A percentile compares a stretch with the other conserved stretches of the same genome.
Conservation (phyloP, 169 alveolate species). For the Plasmodium knowlesi region DNA sequence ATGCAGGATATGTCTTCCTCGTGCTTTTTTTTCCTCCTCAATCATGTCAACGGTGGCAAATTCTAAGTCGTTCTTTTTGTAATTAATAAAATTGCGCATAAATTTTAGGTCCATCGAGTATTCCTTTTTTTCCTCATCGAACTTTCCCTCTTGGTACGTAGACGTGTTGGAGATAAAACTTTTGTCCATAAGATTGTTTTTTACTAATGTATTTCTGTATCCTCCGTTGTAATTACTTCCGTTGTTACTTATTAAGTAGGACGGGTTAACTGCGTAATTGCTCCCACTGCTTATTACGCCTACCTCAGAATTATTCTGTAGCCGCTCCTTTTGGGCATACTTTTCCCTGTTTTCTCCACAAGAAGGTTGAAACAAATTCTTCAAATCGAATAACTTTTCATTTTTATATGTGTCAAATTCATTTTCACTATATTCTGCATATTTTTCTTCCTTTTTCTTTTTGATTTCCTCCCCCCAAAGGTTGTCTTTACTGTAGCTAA, state of each 20-base stretch:
- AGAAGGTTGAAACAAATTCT: background rate
- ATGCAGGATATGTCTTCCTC: conserved; percentile 4
- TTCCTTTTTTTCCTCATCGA: conserved; percentile 7
- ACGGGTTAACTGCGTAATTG: background rate
- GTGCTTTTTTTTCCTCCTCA: background rate
- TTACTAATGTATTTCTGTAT: background rate
- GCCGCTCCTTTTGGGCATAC: background rate
- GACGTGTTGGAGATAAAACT: conserved; percentile 22
- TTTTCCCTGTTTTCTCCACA: background rate
- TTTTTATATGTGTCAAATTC: background rate
- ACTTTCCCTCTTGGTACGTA: conserved; percentile 25
- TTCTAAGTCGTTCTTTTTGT: background rate
- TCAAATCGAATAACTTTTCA: background rate
- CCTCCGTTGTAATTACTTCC: background rate
- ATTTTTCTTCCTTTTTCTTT: background rate
- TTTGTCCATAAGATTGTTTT: conserved; percentile 8
- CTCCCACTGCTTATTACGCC: background rate
- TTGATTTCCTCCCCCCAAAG: background rate
- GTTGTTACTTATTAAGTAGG: background rate
- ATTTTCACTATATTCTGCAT: background rate
- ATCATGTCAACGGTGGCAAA: background rate
- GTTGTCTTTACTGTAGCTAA: background rate
- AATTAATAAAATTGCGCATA: background rate
- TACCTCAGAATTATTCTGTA: background rate
- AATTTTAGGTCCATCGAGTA: background rate